Evolutionary conservation across 2,329 filamentous ascomycete genomes (phyloP).

Genomic region (Domatiomyces globalis): DNA sequence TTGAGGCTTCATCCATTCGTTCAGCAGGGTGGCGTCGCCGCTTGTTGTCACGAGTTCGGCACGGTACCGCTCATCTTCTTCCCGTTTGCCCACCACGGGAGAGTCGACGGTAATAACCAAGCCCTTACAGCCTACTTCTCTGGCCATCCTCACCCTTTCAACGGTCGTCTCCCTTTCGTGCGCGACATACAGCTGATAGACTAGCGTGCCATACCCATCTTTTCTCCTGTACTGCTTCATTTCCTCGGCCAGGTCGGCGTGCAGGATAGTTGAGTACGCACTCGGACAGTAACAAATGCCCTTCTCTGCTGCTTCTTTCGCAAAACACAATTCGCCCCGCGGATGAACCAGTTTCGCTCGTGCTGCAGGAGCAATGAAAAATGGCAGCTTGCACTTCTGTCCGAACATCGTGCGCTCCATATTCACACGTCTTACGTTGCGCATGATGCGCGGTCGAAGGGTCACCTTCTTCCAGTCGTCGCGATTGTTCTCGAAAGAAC

Average conservation of each 20-base stretch:
- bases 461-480: constrained; percentile 13
- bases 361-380: constrained; percentile 28
- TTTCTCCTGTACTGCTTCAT: constrained; percentile 2
- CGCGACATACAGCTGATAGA: constrained; percentile 40
- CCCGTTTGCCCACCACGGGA: constrained; percentile 36
- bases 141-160: constrained; percentile 28
- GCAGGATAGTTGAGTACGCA: constrained; percentile 22
- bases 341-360: constrained; percentile 24
- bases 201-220: background rate
- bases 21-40: constrained; percentile 19
- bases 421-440: constrained; percentile 22
- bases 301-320: constrained; percentile 23
- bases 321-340: constrained; percentile 25
- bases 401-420: constrained; percentile 21
- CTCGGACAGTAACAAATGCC: constrained; percentile 25
- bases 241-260: constrained; percentile 20
- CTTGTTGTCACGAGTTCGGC: constrained; percentile 24
- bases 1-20: constrained; percentile 30
- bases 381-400: constrained; percentile 22
- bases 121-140: constrained; percentile 10
- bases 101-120: constrained; percentile 19
- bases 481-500: constrained; percentile 12
- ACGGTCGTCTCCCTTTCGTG: constrained; percentile 34
- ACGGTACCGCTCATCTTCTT: constrained; percentile 42
- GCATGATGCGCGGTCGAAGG: constrained; percentile 33